phyloP scores from a whole-genome alignment of 2,329 filamentous ascomycete genomes.

The Ceratocystis variospora region DNA sequence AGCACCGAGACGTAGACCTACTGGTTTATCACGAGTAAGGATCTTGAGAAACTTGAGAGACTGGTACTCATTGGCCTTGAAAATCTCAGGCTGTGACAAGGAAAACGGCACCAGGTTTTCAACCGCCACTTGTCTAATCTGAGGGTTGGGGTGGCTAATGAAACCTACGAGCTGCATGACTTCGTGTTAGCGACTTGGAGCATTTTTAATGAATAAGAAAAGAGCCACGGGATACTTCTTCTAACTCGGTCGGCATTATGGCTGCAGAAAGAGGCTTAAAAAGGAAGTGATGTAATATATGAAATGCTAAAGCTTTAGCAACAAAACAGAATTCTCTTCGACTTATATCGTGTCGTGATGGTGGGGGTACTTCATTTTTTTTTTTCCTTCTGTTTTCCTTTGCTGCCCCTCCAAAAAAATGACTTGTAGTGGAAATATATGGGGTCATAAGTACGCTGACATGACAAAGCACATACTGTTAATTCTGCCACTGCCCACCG shows the following conservation, averaged over 20 bases:
- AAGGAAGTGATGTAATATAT: neutral
- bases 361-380: slow-evolving; percentile 1
- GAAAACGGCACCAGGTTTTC: slow-evolving; percentile 82
- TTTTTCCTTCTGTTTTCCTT: slow-evolving; percentile 6
- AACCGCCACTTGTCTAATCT: slow-evolving; percentile 72
- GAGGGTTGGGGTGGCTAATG: slow-evolving; percentile 79
- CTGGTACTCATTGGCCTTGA: slow-evolving; percentile 65
- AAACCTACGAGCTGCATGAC: slow-evolving; percentile 68
- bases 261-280: neutral
- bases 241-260: slow-evolving; percentile 60
- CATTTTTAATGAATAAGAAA: neutral
- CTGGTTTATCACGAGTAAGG: slow-evolving; percentile 62
- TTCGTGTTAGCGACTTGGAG: slow-evolving; percentile 13
- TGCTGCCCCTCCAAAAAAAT: slow-evolving; percentile 1
- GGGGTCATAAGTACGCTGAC: slow-evolving; percentile 13
- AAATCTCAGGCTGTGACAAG: slow-evolving; percentile 57
- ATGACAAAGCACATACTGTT: neutral
- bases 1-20: slow-evolving; percentile 31
- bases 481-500: slow-evolving; percentile 17
- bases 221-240: slow-evolving; percentile 43
- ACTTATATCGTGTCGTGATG: slow-evolving; percentile 9
- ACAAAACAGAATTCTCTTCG: neutral
- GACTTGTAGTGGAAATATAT: neutral
- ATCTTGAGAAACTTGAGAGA: slow-evolving; percentile 82
- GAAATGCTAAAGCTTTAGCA: neutral